Evolutionary conservation across 2,329 filamentous ascomycete genomes (phyloP).

Genomic region (Dothistroma septosporum): DNA sequence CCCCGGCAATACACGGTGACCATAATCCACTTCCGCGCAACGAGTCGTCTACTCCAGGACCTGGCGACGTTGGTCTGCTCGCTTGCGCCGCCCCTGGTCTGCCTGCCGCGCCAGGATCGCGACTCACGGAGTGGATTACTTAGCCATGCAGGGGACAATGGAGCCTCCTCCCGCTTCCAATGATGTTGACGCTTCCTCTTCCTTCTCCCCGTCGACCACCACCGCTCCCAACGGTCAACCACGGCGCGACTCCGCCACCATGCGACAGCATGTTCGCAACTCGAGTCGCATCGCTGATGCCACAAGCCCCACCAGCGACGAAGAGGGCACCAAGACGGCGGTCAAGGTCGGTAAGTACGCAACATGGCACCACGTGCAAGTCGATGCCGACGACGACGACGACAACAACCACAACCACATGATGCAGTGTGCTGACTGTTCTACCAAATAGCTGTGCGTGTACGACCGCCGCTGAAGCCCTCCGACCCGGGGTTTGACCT

Average conservation of each 20-base stretch:
- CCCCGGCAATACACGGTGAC: not conserved
- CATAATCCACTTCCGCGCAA: not conserved
- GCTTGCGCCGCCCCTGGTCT: not conserved
- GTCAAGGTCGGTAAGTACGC: conserved; percentile 24
- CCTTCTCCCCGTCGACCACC: not conserved
- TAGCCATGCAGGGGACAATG: conserved; percentile 8
- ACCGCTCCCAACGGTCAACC: not conserved
- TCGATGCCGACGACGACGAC: too few relatives aligned
- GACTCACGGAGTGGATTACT: not conserved
- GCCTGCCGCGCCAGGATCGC: not conserved
- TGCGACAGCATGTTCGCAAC: conserved; percentile 15
- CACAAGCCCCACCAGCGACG: conserved; percentile 20
- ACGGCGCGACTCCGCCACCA: conserved; percentile 6
- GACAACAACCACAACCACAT: not conserved
- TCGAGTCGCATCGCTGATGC: conserved; percentile 18
- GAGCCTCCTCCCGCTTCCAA: conserved; percentile 3
- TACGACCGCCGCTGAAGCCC: conserved; percentile 78
- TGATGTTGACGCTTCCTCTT: not conserved
- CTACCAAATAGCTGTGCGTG: conserved; percentile 68
- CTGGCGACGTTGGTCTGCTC: not conserved
- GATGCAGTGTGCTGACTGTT: conserved; percentile 12
- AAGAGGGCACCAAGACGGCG: conserved; percentile 19
- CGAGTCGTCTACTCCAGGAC: not conserved
- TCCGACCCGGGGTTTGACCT: conserved; percentile 89
- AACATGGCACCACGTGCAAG: not conserved